Evolutionary conservation across 2,329 filamentous ascomycete species (phyloP).

Genomic region (Tolypocladium tundrense): DNA sequence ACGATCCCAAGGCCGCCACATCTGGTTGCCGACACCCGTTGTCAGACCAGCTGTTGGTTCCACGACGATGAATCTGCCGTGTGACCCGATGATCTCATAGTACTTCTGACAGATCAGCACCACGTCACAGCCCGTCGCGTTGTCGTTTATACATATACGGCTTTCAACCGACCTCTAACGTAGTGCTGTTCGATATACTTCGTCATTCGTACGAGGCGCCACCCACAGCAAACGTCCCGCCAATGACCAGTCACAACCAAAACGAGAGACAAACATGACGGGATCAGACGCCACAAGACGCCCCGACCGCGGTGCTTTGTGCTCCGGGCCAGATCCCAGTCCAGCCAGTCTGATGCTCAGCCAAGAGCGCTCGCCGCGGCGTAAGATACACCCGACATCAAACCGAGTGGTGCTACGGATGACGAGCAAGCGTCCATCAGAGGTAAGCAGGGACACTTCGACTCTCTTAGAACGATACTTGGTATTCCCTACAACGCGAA

Average conservation of each 20-base stretch:
- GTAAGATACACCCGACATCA: neutral
- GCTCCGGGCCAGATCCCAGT: neutral
- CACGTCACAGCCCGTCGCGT: neutral
- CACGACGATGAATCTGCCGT: neutral
- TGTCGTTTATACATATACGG: neutral
- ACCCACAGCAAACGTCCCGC: neutral
- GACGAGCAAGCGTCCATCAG: neutral
- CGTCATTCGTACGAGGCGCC: neutral
- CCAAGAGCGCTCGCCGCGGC: neutral
- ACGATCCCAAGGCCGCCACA: neutral
- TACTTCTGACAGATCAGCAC: neutral
- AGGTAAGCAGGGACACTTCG: neutral
- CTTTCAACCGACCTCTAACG: neutral
- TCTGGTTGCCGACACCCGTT: neutral
- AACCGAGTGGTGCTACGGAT: neutral
- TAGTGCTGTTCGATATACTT: neutral
- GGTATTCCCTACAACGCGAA: neutral
- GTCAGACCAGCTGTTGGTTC: neutral
- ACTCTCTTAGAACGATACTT: neutral
- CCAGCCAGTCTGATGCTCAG: neutral
- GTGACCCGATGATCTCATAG: neutral
- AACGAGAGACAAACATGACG: neutral
- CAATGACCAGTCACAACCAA: neutral
- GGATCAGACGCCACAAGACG: neutral
- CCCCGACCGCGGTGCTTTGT: neutral